Base-by-base conservation (phyloP, 2,329 filamentous ascomycete species). In the Mycocentrospora acerina region DNA sequence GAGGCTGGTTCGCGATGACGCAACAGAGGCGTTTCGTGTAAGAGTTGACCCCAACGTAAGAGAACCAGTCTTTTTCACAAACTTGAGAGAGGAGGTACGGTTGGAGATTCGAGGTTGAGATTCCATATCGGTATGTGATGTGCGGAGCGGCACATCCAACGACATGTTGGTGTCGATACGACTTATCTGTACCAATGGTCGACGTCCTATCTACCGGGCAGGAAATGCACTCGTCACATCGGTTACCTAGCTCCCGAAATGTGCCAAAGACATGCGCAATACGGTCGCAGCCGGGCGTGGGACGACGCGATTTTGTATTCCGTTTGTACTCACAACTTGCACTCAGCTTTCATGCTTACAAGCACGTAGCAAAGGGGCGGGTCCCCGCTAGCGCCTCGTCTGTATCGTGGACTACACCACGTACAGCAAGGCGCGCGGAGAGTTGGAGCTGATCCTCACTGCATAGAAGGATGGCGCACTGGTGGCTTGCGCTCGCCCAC, bases 351-450 rank as follows among this genome's bases (percentile, higher is more conserved):
- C 42, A 34, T 48, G 47, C 42, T 43, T 41, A 44, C 41, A 31
- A 37, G 29, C 40, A 30, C 29, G 42, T 41, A 34, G 35, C 31
- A 39, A 32, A 42, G 35, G 38, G 31, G n/a, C n/a, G 40, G 46
- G 49, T 45, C 46, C 46, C 44, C 29, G 35, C 40, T 59, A 59
- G 61, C 53, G 60, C 34, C 31, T 42, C 31, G 48, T 30, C 14
- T 47, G 40, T 42, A 38, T 50, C 42, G 48, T 42, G 57, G 57
- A 60, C 59, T 59, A 51, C 45, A 46, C 40, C 44, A 32, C 43
- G 29, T 32, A 32, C 24, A 29, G 32, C 36, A 35, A 39, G 42
- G 44, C 43, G 32, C 46, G 51, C 48, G 45, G 48, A 44, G 32
- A 30, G 41, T 32, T 17, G 30, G 42, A 32, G 44, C 31, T 39